Evolutionary conservation across 345 rosid species (phyloP).

Genomic region (Eucalyptus cladocalyx): DNA sequence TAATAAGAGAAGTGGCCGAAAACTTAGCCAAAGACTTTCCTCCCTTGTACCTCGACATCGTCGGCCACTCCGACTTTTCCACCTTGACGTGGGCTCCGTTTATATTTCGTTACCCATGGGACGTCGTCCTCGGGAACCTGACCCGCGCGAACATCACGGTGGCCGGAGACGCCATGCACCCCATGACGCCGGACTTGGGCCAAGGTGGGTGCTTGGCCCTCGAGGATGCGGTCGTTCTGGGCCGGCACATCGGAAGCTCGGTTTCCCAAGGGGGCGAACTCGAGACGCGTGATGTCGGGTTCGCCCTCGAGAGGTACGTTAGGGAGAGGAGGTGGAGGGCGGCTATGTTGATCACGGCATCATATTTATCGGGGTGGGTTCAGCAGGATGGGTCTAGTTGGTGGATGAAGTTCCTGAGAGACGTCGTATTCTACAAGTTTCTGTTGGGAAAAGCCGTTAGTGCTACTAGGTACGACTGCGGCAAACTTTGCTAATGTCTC

Average conservation of each 20-base stretch:
- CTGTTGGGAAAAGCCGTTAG: neutral
- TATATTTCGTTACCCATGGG: conserved; percentile 24
- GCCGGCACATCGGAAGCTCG: conserved; percentile 15
- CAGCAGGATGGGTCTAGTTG: conserved; percentile 14
- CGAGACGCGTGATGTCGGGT: neutral
- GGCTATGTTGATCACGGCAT: neutral
- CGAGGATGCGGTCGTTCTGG: conserved; percentile 29
- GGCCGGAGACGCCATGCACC: conserved; percentile 51
- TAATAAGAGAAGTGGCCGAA: conserved; percentile 7
- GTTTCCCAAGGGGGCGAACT: neutral
- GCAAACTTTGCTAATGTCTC: neutral
- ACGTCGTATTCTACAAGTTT: neutral
- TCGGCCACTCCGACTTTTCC: conserved; percentile 10
- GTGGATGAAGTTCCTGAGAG: conserved; percentile 18
- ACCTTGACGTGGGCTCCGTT: conserved; percentile 9
- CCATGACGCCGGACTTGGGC: conserved; percentile 35
- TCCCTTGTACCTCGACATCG: neutral
- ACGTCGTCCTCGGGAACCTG: conserved; percentile 10
- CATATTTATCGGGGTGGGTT: conserved; percentile 23
- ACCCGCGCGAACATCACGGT: conserved; percentile 21
- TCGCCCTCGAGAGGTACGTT: conserved; percentile 4
- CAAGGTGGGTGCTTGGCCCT: conserved; percentile 33
- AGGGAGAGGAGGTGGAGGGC: conserved; percentile 24
- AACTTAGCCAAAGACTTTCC: conserved; percentile 8
- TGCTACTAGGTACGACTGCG: conserved; percentile 14